Conservation (phyloP, 108 stramenopile genomes). For the Cyclotella kingstonii region DNA sequence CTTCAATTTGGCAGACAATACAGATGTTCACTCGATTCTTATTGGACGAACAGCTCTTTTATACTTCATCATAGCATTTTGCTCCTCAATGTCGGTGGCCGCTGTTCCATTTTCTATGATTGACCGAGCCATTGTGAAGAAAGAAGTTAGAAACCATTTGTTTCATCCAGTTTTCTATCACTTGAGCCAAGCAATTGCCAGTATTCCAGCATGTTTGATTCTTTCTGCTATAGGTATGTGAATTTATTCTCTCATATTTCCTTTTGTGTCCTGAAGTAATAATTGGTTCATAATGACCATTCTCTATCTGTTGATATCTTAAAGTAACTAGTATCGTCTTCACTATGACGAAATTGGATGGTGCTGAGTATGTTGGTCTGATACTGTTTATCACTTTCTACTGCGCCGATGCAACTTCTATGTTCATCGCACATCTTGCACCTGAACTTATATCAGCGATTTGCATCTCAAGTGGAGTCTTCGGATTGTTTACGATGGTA, state of each 20-base stretch:
- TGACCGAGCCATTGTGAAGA: slow-evolving; percentile 65
- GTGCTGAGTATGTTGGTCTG: background rate
- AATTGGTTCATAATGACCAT: too few species aligned
- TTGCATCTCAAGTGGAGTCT: slow-evolving; percentile 18
- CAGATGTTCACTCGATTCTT: slow-evolving; percentile 31
- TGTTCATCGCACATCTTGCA: slow-evolving; percentile 21
- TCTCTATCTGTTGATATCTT: background rate
- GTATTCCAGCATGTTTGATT: slow-evolving; percentile 12
- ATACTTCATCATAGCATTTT: slow-evolving; percentile 66
- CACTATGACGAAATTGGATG: slow-evolving; percentile 14
- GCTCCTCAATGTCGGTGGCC: slow-evolving; percentile 64
- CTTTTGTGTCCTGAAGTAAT: background rate
- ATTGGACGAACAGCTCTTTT: slow-evolving; percentile 41
- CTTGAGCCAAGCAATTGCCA: slow-evolving; percentile 8
- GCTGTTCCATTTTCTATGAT: slow-evolving; percentile 63
- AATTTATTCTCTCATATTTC: background rate
- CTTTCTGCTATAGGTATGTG: slow-evolving; percentile 3
- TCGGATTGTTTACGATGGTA: slow-evolving; percentile 19
- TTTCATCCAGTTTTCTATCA: slow-evolving; percentile 22
- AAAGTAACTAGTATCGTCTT: slow-evolving; percentile 4
- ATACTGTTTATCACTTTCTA: slow-evolving; percentile 16
- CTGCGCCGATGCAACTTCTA: slow-evolving; percentile 21
- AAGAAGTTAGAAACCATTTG: slow-evolving; percentile 54
- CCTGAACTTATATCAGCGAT: slow-evolving; percentile 19
- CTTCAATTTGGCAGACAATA: slow-evolving; percentile 38